phyloP scores from a whole-genome alignment of 768 basidiomycete species.

The Clavulina sp. region DNA sequence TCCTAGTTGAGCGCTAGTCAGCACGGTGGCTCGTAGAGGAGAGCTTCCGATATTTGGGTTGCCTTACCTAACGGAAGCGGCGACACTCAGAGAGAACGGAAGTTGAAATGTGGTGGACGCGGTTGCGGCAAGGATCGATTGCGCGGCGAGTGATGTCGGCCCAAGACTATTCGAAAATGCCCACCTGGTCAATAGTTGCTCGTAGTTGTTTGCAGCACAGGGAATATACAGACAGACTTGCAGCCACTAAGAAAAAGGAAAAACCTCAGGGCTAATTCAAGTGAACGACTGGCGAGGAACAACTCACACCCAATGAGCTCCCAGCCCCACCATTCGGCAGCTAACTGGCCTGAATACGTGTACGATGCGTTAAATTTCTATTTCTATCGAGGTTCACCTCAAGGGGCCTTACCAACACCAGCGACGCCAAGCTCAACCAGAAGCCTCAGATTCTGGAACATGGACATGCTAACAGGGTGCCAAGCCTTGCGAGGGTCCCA shows the following conservation, averaged over 20 bases:
- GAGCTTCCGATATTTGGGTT: background rate
- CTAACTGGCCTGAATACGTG: constrained; percentile 40
- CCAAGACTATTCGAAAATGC: constrained; percentile 56
- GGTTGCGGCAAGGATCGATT: constrained; percentile 69
- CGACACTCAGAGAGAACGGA: constrained; percentile 67
- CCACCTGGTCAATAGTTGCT: too few species aligned
- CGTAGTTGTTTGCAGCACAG: constrained; percentile 1
- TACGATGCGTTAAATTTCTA: background rate
- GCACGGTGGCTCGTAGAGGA: background rate
- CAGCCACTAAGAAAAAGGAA: constrained; percentile 25
- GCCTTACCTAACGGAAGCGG: background rate
- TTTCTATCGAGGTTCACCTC: background rate
- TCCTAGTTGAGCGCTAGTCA: constrained; percentile 25
- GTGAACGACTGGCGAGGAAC: background rate
- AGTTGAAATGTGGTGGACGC: constrained; percentile 65
- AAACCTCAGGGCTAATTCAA: background rate
- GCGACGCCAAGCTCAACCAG: constrained; percentile 63
- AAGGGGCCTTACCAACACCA: constrained; percentile 37
- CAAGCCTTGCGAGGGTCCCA: too few species aligned
- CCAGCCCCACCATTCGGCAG: constrained; percentile 97
- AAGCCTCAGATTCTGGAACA: constrained; percentile 49
- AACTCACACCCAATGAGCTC: constrained; percentile 48
- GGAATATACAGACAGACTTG: constrained; percentile 24
- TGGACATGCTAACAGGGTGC: constrained; percentile 45
- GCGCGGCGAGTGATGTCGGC: constrained; percentile 65